These are phyloP conservation scores for Parasitella parasitica DNA, from an alignment of 371 early-diverging fungal species.

Conservation along the genomic window DNA sequence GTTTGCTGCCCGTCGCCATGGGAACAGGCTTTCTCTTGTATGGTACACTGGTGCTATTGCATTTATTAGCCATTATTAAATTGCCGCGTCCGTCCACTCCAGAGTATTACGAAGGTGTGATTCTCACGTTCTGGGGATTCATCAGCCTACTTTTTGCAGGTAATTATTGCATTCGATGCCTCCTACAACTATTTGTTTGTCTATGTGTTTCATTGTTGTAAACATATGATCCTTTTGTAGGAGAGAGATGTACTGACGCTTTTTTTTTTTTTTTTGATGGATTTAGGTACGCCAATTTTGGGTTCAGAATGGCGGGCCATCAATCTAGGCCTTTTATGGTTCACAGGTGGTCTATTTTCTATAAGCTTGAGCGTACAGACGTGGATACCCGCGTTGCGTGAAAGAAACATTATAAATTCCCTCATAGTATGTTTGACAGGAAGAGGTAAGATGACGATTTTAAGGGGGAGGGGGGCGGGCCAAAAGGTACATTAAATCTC, in stretches of 20 bases:
- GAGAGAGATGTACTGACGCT: background rate
- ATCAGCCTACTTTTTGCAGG: constrained; percentile 20
- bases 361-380: constrained; percentile 27
- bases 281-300: constrained; percentile 21
- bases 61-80: constrained; percentile 33
- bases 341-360: constrained; percentile 34
- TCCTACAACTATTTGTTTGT: background rate
- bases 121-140: constrained; percentile 41
- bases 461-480: too few relatives aligned
- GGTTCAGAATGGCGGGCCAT: constrained; percentile 29
- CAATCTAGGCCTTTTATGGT: constrained; percentile 33
- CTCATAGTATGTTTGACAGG: constrained; percentile 29
- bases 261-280: background rate
- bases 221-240: background rate
- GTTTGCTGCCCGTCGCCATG: constrained; percentile 37
- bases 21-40: constrained; percentile 44
- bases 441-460: constrained; percentile 7
- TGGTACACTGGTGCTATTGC: constrained; percentile 35
- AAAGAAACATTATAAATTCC: constrained; percentile 26
- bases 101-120: constrained; percentile 46
- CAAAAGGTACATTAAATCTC: too few relatives aligned
- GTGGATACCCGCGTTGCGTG: constrained; percentile 27
- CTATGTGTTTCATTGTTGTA: too few relatives aligned
- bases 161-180: background rate
- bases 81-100: constrained; percentile 43